phyloP scores from a whole-genome alignment of 257 asterid species.

The Paulownia fortunei region DNA sequence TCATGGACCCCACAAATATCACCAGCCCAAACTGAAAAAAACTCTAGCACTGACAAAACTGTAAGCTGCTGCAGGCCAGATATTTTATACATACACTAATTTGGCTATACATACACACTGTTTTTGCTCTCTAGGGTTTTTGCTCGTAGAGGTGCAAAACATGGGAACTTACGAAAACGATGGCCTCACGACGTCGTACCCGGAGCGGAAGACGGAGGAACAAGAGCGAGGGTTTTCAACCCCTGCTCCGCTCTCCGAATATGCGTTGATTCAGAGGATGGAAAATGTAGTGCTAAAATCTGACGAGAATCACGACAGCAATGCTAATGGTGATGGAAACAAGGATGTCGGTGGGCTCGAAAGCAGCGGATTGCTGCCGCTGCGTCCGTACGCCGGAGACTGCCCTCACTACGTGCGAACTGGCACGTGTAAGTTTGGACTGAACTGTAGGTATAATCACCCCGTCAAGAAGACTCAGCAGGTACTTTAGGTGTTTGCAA shows the following conservation, averaged over 20 bases:
- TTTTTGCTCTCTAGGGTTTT: background rate
- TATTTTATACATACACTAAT: background rate
- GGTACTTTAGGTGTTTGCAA: constrained; percentile 17
- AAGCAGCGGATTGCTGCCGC: constrained; percentile 26
- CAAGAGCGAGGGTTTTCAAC: background rate
- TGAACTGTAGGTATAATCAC: constrained; percentile 50
- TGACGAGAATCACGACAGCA: background rate
- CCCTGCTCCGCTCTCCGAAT: background rate
- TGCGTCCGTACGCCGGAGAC: constrained; percentile 50
- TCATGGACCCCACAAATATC: constrained; percentile 5
- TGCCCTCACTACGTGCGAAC: constrained; percentile 47
- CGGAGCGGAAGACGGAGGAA: background rate
- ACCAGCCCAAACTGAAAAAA: background rate
- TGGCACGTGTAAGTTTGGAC: constrained; percentile 48
- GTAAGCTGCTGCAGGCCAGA: background rate
- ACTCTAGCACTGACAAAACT: background rate
- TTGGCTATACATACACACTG: background rate
- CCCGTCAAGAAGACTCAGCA: constrained; percentile 33
- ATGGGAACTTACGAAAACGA: constrained; percentile 33
- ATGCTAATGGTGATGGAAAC: background rate
- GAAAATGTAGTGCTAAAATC: constrained; percentile 33
- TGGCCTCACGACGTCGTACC: background rate
- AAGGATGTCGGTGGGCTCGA: background rate
- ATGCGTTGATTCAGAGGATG: constrained; percentile 21
- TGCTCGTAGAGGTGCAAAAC: background rate